Base-by-base conservation (phyloP, 768 basidiomycete species). In the Xerocomus spinulosus region DNA sequence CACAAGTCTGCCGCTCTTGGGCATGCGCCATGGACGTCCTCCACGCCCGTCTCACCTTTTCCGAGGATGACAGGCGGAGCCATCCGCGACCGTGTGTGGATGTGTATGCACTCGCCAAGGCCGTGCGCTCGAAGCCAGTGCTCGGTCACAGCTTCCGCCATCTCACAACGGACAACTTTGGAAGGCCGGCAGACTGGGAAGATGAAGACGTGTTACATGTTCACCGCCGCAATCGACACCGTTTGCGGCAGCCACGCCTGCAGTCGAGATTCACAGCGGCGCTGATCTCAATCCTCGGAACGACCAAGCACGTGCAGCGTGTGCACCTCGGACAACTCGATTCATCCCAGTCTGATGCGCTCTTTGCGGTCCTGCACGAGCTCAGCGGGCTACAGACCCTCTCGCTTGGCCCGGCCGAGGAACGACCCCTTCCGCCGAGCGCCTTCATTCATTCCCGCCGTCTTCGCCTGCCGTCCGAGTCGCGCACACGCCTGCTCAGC, bases 1-100 rank as follows among this genome's bases (percentile, higher is more conserved):
- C 60, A 13, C 60, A 59, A 12, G 60, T 59, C 3, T 61, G 60
- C 20, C 54, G 50, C 3, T 42, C 60, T 13, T 61, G 60, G 60
- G 44, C 54, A 14, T 61, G 60, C 25, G 60, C 60, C 23, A 59
- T 61, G 54, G 46, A 51, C 1, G 20, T 61, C 23, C 52, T 61
- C 24, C 56, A 50, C 18, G 17, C 51, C 18, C 44, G 39, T 2
- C 4, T 60, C 9, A 29, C 4, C 24, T 61, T 61, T 38, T 60
- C 59, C 9, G 56, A 61, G 29, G 50, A 50, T 2, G 50, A 42
- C 20, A 28, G 13, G 8, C 10, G 12, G 10, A 6, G 2, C 8
- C 42, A 18, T 12, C 18, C 54, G 0, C 30, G 24, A 24, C 46
- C 46, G 8, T 24, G 43, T 3, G 25, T 61, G 39, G 41, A 62